Percentiles rank a stretch among this genome's conserved stretches.
Conservation (phyloP, 2,329 filamentous ascomycete genomes). For the Juglanconis juglandina region DNA sequence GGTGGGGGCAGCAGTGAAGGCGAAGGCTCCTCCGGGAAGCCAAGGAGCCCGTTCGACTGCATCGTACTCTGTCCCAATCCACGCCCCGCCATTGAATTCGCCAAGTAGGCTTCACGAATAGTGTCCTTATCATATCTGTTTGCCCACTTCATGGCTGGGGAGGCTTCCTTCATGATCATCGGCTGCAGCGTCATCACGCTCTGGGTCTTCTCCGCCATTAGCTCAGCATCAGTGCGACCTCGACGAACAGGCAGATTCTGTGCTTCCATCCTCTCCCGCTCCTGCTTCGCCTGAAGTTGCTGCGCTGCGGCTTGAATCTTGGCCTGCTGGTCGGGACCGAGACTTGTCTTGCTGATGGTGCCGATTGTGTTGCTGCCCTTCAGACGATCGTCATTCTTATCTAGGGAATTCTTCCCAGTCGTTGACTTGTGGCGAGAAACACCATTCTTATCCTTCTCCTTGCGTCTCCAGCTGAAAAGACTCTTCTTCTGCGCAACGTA, state of each 20-base stretch:
- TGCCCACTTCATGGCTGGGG: conserved; percentile 94
- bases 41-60: conserved; percentile 30
- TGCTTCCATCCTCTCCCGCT: conserved; percentile 48
- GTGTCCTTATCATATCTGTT: conserved; percentile 89
- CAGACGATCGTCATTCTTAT: conserved; percentile 38
- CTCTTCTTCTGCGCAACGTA: conserved; percentile 96
- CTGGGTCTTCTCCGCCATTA: conserved; percentile 70
- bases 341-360: conserved; percentile 69
- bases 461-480: conserved; percentile 81
- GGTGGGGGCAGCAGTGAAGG: conserved; percentile 26
- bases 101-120: conserved; percentile 81
- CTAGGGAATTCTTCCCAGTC: conserved; percentile 53
- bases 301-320: conserved; percentile 89
- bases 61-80: conserved; percentile 42
- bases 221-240: conserved; percentile 53
- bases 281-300: conserved; percentile 70
- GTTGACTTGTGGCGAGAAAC: conserved; percentile 67
- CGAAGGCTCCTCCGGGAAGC: conserved; percentile 32
- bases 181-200: conserved; percentile 88
- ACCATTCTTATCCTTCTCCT: conserved; percentile 47
- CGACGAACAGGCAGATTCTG: conserved; percentile 32
- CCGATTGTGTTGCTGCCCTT: conserved; percentile 39
- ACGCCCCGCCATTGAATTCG: conserved; percentile 68
- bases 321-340: conserved; percentile 87
- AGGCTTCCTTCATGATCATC: conserved; percentile 79